Base-by-base conservation (phyloP, 306 rosid species). In the Cicer cuneatum region DNA sequence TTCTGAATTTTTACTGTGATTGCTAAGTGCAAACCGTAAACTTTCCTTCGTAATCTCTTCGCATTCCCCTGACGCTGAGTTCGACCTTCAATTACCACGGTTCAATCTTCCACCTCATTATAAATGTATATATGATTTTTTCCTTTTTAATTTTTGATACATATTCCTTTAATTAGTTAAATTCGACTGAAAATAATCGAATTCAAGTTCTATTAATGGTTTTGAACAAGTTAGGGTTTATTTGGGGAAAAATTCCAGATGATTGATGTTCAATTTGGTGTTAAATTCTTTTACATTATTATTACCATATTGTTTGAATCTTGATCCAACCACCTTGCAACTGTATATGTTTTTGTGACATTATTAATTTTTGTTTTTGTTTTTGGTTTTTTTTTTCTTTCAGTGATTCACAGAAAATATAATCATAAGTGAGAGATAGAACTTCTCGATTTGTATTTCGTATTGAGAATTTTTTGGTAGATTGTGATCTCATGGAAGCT, bases 401-500 rank as follows among this genome's bases (percentile, higher is more conserved):
- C 85, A 70, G 85, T 71, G 76, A 37, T 77, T 78, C 58, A 42
- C 46, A 60, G 53, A 72, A 67, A 72, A 18, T 48, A 51, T 52
- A 40, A 45, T 9, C 65, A 45, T 42, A 38, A 56, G 59, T 59
- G 65, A 77, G 60, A 21, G 39, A 51, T 76, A 38, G 60, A 66
- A 52, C 58, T 63, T 56, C 72, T 73, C 16, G 64, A 69, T 56
- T 81, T 53, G 38, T 13, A 18, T 61, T 52, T 67, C 18, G n/a
- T 52, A 21, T 68, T 42, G 7, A 9, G 76, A 57, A 38, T 2
- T 62, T 43, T 47, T 66, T 21, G 6, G 62, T 46, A 19, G 35
- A 41, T 37, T 70, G 51, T 70, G 69, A 60, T 60, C 46, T 72
- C 24, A 86, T 84, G 90, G 88, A 81, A 61, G 77, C 77, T 73